Percentiles rank a stretch among this genome's conserved stretches.
phyloP scores from a whole-genome alignment of 2,329 filamentous ascomycete genomes.

The Dendrostoma leiphaemia region DNA sequence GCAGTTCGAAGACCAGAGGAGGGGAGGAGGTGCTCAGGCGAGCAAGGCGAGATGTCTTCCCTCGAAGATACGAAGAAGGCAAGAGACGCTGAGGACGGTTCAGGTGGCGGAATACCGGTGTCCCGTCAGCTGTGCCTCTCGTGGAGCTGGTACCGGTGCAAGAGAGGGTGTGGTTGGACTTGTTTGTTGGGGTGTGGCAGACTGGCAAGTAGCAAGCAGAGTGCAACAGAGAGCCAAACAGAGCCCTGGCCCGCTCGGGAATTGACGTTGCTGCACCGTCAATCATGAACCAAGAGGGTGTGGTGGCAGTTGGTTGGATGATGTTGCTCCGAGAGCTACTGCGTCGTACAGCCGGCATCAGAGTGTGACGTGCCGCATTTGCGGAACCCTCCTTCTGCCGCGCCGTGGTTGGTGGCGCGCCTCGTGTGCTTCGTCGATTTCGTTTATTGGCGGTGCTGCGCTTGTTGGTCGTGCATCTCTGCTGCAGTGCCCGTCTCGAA shows the following conservation, averaged over 20 bases:
- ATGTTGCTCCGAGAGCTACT: background rate
- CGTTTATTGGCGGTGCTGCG: too few relatives aligned
- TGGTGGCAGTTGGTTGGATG: background rate
- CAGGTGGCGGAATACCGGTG: background rate
- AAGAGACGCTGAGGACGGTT: too few relatives aligned
- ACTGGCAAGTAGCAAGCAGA: background rate
- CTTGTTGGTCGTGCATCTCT: too few relatives aligned
- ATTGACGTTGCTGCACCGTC: background rate
- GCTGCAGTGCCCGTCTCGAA: too few relatives aligned
- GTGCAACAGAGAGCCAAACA: background rate
- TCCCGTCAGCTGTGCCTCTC: too few relatives aligned
- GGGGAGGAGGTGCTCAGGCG: background rate
- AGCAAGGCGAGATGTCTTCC: background rate
- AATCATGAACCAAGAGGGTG: background rate
- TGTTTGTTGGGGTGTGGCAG: background rate
- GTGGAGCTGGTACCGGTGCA: too few relatives aligned
- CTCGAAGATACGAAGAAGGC: background rate
- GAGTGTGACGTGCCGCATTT: background rate
- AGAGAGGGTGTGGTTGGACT: background rate
- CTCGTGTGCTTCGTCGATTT: background rate
- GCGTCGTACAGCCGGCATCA: background rate
- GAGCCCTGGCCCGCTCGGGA: background rate
- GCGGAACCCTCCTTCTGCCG: background rate
- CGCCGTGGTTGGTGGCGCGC: background rate
- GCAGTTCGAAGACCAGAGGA: background rate